A percentile compares a stretch with the other conserved stretches of the same genome.
These are phyloP conservation scores for Diaporthe caulivora DNA, from an alignment of 2,329 filamentous ascomycete species.

Conservation along the genomic window DNA sequence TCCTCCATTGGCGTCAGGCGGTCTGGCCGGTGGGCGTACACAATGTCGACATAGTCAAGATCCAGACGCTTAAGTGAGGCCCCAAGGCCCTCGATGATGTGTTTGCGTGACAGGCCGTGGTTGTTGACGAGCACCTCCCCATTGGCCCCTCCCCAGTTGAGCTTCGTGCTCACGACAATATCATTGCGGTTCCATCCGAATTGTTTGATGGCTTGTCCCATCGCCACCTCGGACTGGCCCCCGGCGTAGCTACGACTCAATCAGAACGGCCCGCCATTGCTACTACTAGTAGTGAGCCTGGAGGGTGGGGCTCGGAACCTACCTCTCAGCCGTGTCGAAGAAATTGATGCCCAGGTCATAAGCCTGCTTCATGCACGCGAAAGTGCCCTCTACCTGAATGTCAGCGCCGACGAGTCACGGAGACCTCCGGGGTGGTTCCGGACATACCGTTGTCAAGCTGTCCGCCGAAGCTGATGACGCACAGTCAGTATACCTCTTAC, in stretches of 20 bases:
- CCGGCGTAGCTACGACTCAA: slow-evolving; percentile 59
- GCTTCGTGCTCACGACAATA: slow-evolving; percentile 71
- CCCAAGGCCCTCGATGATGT: slow-evolving; percentile 71
- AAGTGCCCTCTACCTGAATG: slow-evolving; percentile 62
- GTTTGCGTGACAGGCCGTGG: slow-evolving; percentile 70
- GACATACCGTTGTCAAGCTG: slow-evolving; percentile 47
- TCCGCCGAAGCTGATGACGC: slow-evolving; percentile 45
- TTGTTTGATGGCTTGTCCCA: slow-evolving; percentile 72
- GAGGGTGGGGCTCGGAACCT: not conserved
- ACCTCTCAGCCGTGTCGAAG: slow-evolving; percentile 70
- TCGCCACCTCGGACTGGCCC: slow-evolving; percentile 74
- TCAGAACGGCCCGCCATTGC: not conserved
- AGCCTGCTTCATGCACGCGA: slow-evolving; percentile 72
- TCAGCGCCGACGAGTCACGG: slow-evolving; percentile 5
- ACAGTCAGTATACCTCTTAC: slow-evolving; percentile 33
- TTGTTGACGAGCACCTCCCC: slow-evolving; percentile 73
- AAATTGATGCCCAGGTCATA: slow-evolving; percentile 73
- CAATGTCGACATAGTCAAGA: slow-evolving; percentile 74
- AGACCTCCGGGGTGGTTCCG: not conserved
- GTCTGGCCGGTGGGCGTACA: slow-evolving; percentile 79
- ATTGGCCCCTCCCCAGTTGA: slow-evolving; percentile 74
- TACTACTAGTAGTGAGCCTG: not conserved
- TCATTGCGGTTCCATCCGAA: slow-evolving; percentile 73
- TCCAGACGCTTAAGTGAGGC: slow-evolving; percentile 68
- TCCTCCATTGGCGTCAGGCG: slow-evolving; percentile 78